These are phyloP conservation scores for Aureococcus anophagefferens DNA, from an alignment of 108 stramenopile species.

Conservation along the genomic window DNA sequence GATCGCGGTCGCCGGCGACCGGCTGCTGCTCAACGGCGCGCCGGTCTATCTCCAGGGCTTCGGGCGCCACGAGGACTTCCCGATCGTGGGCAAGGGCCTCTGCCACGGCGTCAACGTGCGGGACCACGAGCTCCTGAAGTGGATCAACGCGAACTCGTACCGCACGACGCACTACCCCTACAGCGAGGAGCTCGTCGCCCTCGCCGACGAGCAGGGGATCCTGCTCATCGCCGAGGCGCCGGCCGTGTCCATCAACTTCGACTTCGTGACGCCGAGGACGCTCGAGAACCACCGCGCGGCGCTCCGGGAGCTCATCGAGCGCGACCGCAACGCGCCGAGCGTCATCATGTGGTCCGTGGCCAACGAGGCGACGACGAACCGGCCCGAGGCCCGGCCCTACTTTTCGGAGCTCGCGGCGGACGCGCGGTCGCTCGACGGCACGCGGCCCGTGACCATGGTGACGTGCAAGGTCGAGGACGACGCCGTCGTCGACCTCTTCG, in stretches of 20 bases:
- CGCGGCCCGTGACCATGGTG: background rate
- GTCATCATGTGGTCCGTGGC: background rate
- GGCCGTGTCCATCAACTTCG: background rate
- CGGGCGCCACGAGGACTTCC: constrained; percentile 1
- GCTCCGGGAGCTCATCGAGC: background rate
- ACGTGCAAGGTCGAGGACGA: background rate
- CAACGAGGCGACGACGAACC: background rate
- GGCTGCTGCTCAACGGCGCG: background rate
- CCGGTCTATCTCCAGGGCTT: background rate
- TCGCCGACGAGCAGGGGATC: background rate
- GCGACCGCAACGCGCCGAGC: background rate
- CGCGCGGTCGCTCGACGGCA: background rate
- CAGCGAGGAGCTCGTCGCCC: background rate
- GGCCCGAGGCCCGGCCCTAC: background rate
- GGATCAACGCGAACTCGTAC: background rate
- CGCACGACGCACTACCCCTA: constrained; percentile 1
- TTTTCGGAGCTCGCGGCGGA: background rate
- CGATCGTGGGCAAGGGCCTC: background rate
- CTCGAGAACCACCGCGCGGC: background rate
- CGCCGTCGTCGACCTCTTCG: background rate
- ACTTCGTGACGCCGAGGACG: background rate
- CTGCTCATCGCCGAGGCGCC: background rate
- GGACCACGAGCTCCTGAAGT: background rate
- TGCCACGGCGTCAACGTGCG: background rate
- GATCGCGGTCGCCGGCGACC: background rate